Conservation (phyloP, 2,329 filamentous ascomycete genomes). For the Epicoccum nigrum region DNA sequence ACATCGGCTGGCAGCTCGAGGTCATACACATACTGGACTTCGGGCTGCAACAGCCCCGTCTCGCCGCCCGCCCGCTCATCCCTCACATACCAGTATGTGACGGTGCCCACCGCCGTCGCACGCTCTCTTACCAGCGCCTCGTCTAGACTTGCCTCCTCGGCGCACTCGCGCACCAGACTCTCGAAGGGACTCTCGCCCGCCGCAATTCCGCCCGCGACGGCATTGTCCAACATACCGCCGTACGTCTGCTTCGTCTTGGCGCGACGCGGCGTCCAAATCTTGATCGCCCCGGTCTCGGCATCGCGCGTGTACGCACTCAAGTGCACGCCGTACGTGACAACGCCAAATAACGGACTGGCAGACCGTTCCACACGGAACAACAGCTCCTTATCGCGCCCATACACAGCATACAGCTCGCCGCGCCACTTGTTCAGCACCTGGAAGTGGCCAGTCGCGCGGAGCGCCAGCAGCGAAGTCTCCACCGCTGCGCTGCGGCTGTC, state of each 20-base stretch:
- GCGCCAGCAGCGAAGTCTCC: slow-evolving; percentile 66
- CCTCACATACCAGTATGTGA: slow-evolving; percentile 86
- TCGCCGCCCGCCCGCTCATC: slow-evolving; percentile 79
- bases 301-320: slow-evolving; percentile 47
- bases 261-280: slow-evolving; percentile 83
- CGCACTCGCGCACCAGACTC: slow-evolving; percentile 81
- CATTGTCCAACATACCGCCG: slow-evolving; percentile 91
- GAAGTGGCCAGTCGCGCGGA: slow-evolving; percentile 75
- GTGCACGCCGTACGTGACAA: slow-evolving; percentile 54
- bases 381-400: slow-evolving; percentile 46
- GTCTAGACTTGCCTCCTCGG: slow-evolving; percentile 85
- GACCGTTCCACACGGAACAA: slow-evolving; percentile 52
- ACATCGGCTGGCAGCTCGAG: slow-evolving; percentile 74
- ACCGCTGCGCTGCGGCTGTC: slow-evolving; percentile 66
- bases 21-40: slow-evolving; percentile 91
- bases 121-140: slow-evolving; percentile 69
- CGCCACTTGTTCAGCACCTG: slow-evolving; percentile 64
- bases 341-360: slow-evolving; percentile 52
- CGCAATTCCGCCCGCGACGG: slow-evolving; percentile 84
- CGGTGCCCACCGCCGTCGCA: slow-evolving; percentile 67
- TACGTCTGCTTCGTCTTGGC: slow-evolving; percentile 83
- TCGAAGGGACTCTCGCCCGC: slow-evolving; percentile 81
- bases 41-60: slow-evolving; percentile 81
- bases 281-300: slow-evolving; percentile 61
- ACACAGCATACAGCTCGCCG: slow-evolving; percentile 52